Evolutionary conservation across 768 basidiomycete genomes (phyloP).

Genomic region (Pleurotus cornucopiae): DNA sequence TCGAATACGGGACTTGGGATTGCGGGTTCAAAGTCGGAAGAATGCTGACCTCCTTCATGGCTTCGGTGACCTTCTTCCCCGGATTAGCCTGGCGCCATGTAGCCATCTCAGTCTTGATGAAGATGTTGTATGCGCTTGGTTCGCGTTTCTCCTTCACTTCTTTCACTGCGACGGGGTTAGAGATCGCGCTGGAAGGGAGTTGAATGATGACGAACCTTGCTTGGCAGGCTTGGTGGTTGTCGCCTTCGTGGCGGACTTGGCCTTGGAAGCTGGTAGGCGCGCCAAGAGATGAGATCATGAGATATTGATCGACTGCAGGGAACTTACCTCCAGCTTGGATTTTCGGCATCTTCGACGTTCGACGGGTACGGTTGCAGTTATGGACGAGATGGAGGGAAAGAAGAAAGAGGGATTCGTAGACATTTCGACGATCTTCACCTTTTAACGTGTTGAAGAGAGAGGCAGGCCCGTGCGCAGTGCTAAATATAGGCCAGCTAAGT

Average conservation of each 20-base stretch:
- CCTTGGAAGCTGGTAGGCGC: constrained; percentile 1
- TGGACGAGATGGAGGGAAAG: not conserved
- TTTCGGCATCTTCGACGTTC: not conserved
- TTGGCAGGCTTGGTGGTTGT: constrained; percentile 2
- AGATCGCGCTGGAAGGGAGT: not conserved
- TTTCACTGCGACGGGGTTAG: not conserved
- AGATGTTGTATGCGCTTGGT: constrained; percentile 58
- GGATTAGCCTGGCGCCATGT: constrained; percentile 54
- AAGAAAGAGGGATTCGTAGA: not conserved
- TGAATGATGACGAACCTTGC: not conserved
- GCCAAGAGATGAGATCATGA: not conserved
- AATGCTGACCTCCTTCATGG: constrained; percentile 39
- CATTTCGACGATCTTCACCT: too few species aligned
- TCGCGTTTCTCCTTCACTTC: constrained; percentile 43
- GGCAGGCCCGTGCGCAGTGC: too few species aligned
- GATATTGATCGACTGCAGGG: not conserved
- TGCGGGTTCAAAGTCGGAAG: too few species aligned
- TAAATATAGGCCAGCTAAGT: too few species aligned
- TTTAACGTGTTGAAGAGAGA: too few species aligned
- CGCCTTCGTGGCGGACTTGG: constrained; percentile 5
- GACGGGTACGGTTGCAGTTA: not conserved
- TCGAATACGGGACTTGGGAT: too few species aligned
- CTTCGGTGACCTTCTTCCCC: constrained; percentile 42
- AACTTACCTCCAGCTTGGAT: not conserved
- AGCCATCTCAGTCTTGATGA: constrained; percentile 53